Percentiles rank a stretch among this genome's conserved stretches.
Evolutionary conservation across 345 rosid species (phyloP).

Genomic region (Bruguiera gymnorhiza): DNA sequence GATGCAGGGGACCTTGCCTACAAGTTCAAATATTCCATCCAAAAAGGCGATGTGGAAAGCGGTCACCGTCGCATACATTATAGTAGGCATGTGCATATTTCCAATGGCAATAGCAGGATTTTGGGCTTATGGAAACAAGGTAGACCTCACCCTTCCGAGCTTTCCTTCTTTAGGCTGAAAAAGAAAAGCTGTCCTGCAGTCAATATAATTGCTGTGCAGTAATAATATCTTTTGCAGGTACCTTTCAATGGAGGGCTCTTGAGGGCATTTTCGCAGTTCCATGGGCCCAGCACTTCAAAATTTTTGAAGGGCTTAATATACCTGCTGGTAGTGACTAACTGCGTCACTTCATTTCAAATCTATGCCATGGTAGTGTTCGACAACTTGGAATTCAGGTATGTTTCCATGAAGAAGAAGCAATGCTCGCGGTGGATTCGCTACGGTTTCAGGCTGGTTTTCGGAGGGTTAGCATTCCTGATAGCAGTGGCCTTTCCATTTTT

Average conservation of each 20-base stretch:
- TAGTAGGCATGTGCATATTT: constrained; percentile 33
- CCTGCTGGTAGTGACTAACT: constrained; percentile 23
- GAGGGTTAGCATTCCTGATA: constrained; percentile 39
- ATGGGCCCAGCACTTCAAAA: constrained; percentile 26
- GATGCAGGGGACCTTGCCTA: constrained; percentile 57
- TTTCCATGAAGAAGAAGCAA: constrained; percentile 13
- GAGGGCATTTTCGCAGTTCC: constrained; percentile 26
- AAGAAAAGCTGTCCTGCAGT: not conserved
- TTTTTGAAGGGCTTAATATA: constrained; percentile 21
- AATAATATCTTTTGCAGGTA: constrained; percentile 11
- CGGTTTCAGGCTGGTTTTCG: constrained; percentile 32
- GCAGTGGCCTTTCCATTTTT: constrained; percentile 48
- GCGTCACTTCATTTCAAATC: constrained; percentile 46
- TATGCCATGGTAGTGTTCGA: constrained; percentile 57
- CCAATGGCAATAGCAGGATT: constrained; percentile 44
- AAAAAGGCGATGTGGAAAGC: constrained; percentile 49
- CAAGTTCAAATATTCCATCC: constrained; percentile 23
- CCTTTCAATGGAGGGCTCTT: constrained; percentile 33
- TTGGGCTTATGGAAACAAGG: constrained; percentile 57
- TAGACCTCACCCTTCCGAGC: constrained; percentile 6
- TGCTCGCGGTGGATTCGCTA: constrained; percentile 32
- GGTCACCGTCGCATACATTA: constrained; percentile 32
- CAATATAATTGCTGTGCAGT: no score
- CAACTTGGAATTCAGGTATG: constrained; percentile 39
- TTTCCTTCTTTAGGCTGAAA: not conserved